These are phyloP conservation scores for Diaporthe nobilis DNA, from an alignment of 2,329 filamentous ascomycete genomes.

Conservation along the genomic window DNA sequence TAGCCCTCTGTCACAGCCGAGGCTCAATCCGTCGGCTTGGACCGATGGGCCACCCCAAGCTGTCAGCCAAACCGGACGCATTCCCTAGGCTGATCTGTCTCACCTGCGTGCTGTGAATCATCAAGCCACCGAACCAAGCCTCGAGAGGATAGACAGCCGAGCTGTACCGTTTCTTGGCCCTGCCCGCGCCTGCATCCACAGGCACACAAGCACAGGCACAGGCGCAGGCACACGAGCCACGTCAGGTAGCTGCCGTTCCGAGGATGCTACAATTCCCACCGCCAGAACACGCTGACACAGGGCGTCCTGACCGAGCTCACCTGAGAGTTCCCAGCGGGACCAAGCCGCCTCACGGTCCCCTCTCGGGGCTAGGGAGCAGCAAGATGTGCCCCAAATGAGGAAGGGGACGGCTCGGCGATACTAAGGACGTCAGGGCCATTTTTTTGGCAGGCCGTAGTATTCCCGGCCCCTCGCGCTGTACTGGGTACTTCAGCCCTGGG, in stretches of 20 bases:
- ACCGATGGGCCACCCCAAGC: constrained; percentile 6
- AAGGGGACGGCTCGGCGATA: constrained; percentile 21
- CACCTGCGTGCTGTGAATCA: constrained; percentile 33
- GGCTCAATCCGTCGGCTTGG: constrained; percentile 21
- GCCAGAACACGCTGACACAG: constrained; percentile 6
- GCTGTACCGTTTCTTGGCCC: constrained; percentile 17
- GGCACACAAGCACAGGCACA: not conserved
- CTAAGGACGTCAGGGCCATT: constrained; percentile 9
- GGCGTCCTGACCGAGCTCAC: constrained; percentile 25
- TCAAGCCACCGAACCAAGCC: constrained; percentile 33
- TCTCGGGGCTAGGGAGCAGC: constrained; percentile 9
- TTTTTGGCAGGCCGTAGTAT: constrained; percentile 22
- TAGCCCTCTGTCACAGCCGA: constrained; percentile 14
- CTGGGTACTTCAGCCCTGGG: constrained; percentile 28
- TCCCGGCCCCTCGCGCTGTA: constrained; percentile 32
- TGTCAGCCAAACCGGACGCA: constrained; percentile 22
- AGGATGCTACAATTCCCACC: not conserved
- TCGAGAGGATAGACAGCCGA: constrained; percentile 26
- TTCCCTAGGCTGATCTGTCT: constrained; percentile 26
- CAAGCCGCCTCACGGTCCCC: constrained; percentile 21
- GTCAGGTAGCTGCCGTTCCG: not conserved
- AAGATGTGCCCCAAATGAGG: not conserved
- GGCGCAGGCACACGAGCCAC: not conserved
- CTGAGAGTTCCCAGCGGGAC: not conserved
- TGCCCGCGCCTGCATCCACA: constrained; percentile 14